Conservation (phyloP, 352 stramenopile species). For the Phytophthora pinifolia region DNA sequence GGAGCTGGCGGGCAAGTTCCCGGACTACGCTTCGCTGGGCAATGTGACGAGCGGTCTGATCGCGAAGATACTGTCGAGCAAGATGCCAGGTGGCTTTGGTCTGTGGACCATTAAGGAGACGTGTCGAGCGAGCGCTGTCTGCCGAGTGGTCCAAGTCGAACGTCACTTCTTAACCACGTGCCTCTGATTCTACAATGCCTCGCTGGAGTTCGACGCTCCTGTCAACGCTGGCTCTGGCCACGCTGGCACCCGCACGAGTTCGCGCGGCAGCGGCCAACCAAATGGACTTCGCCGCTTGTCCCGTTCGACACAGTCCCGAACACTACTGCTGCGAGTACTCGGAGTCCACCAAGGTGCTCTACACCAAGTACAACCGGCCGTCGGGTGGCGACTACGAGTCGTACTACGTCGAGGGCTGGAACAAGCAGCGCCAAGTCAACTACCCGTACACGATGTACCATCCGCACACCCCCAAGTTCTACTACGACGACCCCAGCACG, state of each 20-base stretch:
- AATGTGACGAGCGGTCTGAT: constrained; percentile 78
- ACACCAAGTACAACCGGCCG: constrained; percentile 36
- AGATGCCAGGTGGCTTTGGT: constrained; percentile 85
- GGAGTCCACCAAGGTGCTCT: constrained; percentile 27
- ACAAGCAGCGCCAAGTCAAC: constrained; percentile 37
- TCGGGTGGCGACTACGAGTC: constrained; percentile 28
- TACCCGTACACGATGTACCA: constrained; percentile 38
- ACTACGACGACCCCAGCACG: constrained; percentile 30
- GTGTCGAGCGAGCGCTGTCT: constrained; percentile 72
- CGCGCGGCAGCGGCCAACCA: constrained; percentile 20
- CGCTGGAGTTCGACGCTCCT: constrained; percentile 13
- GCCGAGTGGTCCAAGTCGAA: constrained; percentile 34
- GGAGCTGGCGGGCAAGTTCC: constrained; percentile 72
- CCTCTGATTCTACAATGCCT: constrained; percentile 6
- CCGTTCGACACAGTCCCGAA: constrained; percentile 30
- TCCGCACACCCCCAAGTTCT: constrained; percentile 29
- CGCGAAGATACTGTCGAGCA: constrained; percentile 75
- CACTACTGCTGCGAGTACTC: constrained; percentile 44
- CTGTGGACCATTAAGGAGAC: constrained; percentile 72
- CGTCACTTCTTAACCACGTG: neutral
- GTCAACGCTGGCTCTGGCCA: constrained; percentile 8
- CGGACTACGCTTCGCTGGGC: constrained; percentile 64
- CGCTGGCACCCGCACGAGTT: constrained; percentile 9
- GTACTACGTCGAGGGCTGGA: constrained; percentile 41
- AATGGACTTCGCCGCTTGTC: constrained; percentile 39